These are phyloP conservation scores for Plasmodium billcollinsi DNA, from an alignment of 169 alveolate genomes.

Conservation along the genomic window DNA sequence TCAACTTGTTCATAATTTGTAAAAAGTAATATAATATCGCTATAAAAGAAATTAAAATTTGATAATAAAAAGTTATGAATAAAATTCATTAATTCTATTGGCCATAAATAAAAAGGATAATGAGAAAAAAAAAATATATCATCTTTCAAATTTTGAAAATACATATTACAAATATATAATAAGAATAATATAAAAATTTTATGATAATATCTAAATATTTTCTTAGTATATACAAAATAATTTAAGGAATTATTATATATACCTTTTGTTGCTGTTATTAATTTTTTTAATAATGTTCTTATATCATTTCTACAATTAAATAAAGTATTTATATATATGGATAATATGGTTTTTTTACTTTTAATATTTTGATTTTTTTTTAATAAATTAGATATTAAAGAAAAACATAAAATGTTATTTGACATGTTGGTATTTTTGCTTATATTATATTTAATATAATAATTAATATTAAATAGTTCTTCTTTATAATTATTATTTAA, in stretches of 20 bases:
- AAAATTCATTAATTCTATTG: constrained; percentile 71
- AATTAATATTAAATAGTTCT: constrained; percentile 48
- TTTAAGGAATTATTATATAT: constrained; percentile 60
- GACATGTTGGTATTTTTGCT: background rate
- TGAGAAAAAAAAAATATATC: constrained; percentile 56
- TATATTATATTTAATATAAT: constrained; percentile 47
- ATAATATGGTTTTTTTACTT: constrained; percentile 60
- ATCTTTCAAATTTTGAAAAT: constrained; percentile 66
- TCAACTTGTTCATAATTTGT: constrained; percentile 19
- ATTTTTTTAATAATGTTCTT: constrained; percentile 64
- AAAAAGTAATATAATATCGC: constrained; percentile 47
- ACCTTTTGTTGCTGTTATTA: constrained; percentile 74
- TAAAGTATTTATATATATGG: constrained; percentile 63
- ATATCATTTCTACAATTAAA: constrained; percentile 51
- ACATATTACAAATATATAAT: constrained; percentile 64
- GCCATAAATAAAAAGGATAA: constrained; percentile 71
- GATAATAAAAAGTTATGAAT: constrained; percentile 58
- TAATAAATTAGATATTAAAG: constrained; percentile 66
- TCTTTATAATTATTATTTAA: background rate
- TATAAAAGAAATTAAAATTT: constrained; percentile 58
- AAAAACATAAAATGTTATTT: constrained; percentile 62
- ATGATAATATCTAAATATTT: constrained; percentile 54
- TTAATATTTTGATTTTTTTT: constrained; percentile 64
- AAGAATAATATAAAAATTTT: constrained; percentile 67
- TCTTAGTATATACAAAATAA: constrained; percentile 53